Evolutionary conservation across 164 flowering plant genomes (phyloP).

Genomic region (Cinnamomum chago): DNA sequence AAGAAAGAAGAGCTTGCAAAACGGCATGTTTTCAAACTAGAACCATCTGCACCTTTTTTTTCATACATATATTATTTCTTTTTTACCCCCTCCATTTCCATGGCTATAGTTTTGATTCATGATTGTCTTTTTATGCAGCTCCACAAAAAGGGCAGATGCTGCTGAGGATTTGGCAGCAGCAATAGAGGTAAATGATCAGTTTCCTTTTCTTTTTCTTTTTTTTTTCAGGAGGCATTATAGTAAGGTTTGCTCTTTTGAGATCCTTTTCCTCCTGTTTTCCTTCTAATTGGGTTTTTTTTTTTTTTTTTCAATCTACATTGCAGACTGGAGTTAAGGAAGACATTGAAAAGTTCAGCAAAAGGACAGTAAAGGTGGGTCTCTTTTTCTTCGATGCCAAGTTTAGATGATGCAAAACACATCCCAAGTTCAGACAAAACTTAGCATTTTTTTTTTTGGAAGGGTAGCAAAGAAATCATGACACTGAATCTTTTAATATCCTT

Average conservation of each 20-base stretch:
- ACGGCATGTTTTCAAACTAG: constrained; percentile 31
- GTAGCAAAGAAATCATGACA: not conserved
- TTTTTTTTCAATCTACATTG: constrained; percentile 11
- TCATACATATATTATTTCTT: not conserved
- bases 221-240: not conserved
- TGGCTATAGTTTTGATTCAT: not conserved
- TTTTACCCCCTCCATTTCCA: not conserved
- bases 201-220: too few species aligned
- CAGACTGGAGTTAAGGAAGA: constrained; percentile 86
- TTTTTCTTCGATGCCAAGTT: not conserved
- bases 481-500: too few species aligned
- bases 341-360: constrained; percentile 90
- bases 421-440: not conserved
- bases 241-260: not conserved
- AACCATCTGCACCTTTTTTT: not conserved
- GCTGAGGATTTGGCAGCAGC: constrained; percentile 73
- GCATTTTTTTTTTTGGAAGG: too few species aligned
- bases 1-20: constrained; percentile 90
- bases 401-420: not conserved
- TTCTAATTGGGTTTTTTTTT: not conserved
- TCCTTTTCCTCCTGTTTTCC: not conserved
- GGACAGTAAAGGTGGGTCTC: constrained; percentile 80
- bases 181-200: constrained; percentile 44
- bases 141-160: constrained; percentile 79
- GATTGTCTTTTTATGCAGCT: constrained; percentile 32